phyloP scores from a whole-genome alignment of 805 yeast species.

The Saccharomyces eubayanus region DNA sequence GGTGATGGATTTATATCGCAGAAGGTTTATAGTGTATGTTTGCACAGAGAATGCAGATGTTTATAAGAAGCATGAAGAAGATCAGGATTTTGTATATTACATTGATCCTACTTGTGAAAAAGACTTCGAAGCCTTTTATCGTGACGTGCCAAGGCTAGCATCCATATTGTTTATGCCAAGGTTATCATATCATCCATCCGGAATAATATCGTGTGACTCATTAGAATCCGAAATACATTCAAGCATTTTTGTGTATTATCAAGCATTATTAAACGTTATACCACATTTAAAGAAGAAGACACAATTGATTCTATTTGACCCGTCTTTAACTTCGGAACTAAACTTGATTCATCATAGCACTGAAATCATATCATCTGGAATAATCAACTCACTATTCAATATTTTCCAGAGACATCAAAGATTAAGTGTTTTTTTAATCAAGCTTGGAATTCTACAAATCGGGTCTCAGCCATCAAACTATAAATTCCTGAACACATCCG shows the following conservation, averaged over 20 bases:
- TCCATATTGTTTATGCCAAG: constrained; percentile 29
- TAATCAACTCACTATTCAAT: constrained; percentile 16
- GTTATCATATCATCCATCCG: constrained; percentile 27
- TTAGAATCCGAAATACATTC: constrained; percentile 20
- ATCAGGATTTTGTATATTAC: constrained; percentile 22
- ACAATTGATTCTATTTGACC: constrained; percentile 25
- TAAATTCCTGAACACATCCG: constrained; percentile 20
- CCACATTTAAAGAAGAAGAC: constrained; percentile 15
- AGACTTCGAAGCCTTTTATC: constrained; percentile 15
- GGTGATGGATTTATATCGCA: constrained; percentile 30
- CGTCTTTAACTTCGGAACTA: constrained; percentile 23
- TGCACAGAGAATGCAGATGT: constrained; percentile 22
- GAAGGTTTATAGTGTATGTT: constrained; percentile 27
- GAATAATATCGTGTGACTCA: constrained; percentile 15
- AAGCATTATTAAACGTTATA: constrained; percentile 16
- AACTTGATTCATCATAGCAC: constrained; percentile 20
- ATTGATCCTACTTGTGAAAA: constrained; percentile 18
- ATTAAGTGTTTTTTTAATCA: constrained; percentile 15
- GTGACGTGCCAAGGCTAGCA: constrained; percentile 7
- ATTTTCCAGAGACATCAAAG: constrained; percentile 10
- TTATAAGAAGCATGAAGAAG: constrained; percentile 21
- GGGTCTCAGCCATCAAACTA: constrained; percentile 29
- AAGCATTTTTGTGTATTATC: constrained; percentile 19
- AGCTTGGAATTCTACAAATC: constrained; percentile 25
- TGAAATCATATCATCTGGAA: constrained; percentile 24